Base-by-base conservation (phyloP, 441 rosid genomes). In the Erysimum cheiri region DNA sequence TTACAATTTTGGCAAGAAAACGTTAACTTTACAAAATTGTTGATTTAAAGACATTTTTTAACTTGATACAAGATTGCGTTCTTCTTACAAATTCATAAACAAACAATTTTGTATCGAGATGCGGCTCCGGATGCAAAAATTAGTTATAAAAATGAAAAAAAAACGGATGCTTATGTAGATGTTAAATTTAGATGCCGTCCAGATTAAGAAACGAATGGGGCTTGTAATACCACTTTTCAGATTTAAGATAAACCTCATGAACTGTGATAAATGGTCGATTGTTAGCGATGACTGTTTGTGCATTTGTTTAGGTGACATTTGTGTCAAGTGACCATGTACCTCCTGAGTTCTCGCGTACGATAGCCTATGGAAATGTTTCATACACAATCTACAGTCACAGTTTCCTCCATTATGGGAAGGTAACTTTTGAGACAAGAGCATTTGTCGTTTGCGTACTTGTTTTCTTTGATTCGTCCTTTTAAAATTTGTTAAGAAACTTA, bases 361-460 rank as follows among this genome's bases (percentile, higher is more conserved):
- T 93, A 64, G 77, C 79, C 15, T 85, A 83, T 73, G 87, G 87
- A 59, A 88, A 87, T 74, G 32, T 74, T 55, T 84, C 89, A 40
- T 93, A 88, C 81, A 87, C 70, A 63, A 86, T 93, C 74, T 93
- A 88, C 57, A 93, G 95, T 81, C 96, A 91, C 75, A 93, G 96
- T 76, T 88, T 91, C 77, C 98, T 93, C 72, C 81, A 87, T 73
- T 82, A 84, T 60, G 98, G 97, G n/a, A 95, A 83, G 95, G 98
- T 89, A 82, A 73, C 32, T 4, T 60, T 52, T 31, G 12, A 44
- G 37, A 19, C n/a, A 8, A 31, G 67, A 57, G 26, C 44, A 8
- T 33, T 44, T 70, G 8, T 59, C 40, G 22, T 15, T 12, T 24
- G 24, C 64, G 28, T 31, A 53, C 52, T 32, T 40, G 10, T 28